Conservation (phyloP, 495 filamentous ascomycete genomes). For the Hyaloscypha hepaticicola region DNA sequence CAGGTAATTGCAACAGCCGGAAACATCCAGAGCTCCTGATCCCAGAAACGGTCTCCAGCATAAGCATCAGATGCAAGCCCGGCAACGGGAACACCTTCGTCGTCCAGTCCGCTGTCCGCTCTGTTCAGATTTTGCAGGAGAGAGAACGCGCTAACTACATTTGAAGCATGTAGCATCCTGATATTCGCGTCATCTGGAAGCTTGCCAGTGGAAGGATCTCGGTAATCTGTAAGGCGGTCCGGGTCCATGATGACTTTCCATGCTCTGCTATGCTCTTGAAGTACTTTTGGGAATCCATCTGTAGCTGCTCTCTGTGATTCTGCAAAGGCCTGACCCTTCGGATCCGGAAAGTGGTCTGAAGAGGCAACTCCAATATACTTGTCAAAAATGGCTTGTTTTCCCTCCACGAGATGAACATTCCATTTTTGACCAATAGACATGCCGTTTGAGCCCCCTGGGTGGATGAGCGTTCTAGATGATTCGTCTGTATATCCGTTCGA, state of each 20-base stretch:
- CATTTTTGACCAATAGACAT: conserved; percentile 51
- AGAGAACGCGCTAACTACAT: conserved; percentile 63
- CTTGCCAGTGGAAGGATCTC: conserved; percentile 50
- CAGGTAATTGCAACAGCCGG: conserved; percentile 48
- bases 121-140: conserved; percentile 58
- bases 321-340: conserved; percentile 31
- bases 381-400: conserved; percentile 38
- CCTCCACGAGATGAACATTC: conserved; percentile 36
- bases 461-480: conserved; percentile 28
- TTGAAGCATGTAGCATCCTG: conserved; percentile 64
- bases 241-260: conserved; percentile 46
- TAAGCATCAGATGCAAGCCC: conserved; percentile 53
- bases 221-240: conserved; percentile 58
- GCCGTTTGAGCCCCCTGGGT: conserved; percentile 35
- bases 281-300: conserved; percentile 40
- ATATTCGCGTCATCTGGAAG: conserved; percentile 56
- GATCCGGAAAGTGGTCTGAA: conserved; percentile 45
- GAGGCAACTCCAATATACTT: conserved; percentile 58
- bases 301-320: conserved; percentile 33
- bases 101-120: conserved; percentile 42
- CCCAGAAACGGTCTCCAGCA: conserved; percentile 55
- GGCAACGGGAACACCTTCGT: conserved; percentile 51
- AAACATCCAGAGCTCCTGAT: conserved; percentile 49
- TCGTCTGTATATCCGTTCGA: conserved; percentile 31
- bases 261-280: conserved; percentile 40